Conservation (phyloP, 257 asterid species). For the Pogostemon cablin region DNA sequence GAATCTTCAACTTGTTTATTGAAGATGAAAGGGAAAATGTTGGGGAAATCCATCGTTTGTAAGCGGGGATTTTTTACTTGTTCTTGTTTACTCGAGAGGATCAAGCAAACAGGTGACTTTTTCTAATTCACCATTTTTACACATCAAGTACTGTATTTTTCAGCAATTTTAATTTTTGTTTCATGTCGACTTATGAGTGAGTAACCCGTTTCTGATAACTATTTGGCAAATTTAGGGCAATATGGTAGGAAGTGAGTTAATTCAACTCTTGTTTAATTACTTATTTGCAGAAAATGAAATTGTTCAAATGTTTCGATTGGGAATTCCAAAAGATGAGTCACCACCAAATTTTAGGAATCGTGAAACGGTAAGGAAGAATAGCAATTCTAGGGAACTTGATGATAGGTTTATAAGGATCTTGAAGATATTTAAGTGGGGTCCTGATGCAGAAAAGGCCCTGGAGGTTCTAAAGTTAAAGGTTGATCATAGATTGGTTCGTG, state of each 20-base stretch:
- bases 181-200: slow-evolving; percentile 3
- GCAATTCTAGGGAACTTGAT: slow-evolving; percentile 59
- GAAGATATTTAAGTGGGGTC: slow-evolving; percentile 95
- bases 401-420: slow-evolving; percentile 85
- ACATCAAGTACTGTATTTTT: slow-evolving; percentile 1
- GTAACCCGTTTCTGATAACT: background rate
- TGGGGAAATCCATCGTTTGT: slow-evolving; percentile 29
- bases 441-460: slow-evolving; percentile 88
- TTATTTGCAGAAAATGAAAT: slow-evolving; percentile 71
- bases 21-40: slow-evolving; percentile 38
- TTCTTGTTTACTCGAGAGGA: slow-evolving; percentile 54
- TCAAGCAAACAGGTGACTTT: slow-evolving; percentile 74
- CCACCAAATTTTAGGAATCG: slow-evolving; percentile 32
- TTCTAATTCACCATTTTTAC: background rate
- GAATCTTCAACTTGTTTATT: slow-evolving; percentile 26
- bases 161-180: background rate
- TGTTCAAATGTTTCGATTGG: slow-evolving; percentile 73
- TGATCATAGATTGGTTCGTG: slow-evolving; percentile 74
- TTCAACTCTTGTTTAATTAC: background rate
- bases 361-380: slow-evolving; percentile 33
- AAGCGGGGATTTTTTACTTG: slow-evolving; percentile 60
- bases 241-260: slow-evolving; percentile 18
- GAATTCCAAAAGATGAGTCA: slow-evolving; percentile 54
- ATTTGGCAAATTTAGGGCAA: background rate
- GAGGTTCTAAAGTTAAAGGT: slow-evolving; percentile 77